Percentiles rank a stretch among this genome's conserved stretches.
Evolutionary conservation across 345 rosid species (phyloP).

Genomic region (Acer yangbiense): DNA sequence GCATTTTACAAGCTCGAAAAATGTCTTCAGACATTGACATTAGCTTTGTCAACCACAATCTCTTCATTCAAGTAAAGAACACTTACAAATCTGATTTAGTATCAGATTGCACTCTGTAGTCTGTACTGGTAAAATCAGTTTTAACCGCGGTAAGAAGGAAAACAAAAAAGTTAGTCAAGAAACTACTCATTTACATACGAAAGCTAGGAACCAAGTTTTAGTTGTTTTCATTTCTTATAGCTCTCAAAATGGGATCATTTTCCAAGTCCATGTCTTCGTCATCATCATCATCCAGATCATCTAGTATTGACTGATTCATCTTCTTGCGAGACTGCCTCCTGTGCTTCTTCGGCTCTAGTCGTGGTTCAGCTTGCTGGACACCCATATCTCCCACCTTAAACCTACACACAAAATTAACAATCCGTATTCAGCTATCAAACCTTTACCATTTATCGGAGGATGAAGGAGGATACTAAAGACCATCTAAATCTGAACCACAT

Average conservation of each 20-base stretch:
- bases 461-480: not conserved
- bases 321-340: constrained; percentile 79
- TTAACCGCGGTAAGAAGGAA: not conserved
- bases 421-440: not conserved
- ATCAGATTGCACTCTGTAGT: not conserved
- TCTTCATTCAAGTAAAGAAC: constrained; percentile 1
- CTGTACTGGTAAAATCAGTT: not conserved
- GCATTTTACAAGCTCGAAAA: not conserved
- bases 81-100: not conserved
- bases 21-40: not conserved
- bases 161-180: not conserved
- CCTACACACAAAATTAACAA: constrained; percentile 37
- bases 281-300: constrained; percentile 59
- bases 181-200: constrained; percentile 22
- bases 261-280: constrained; percentile 40
- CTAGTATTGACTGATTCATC: constrained; percentile 64
- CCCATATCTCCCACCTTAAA: constrained; percentile 82
- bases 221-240: constrained; percentile 50
- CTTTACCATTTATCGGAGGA: not conserved
- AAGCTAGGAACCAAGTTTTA: not conserved
- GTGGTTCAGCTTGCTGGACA: constrained; percentile 78
- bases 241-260: constrained; percentile 58
- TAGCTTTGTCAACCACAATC: not conserved
- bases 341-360: constrained; percentile 78
- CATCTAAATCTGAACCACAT: not conserved